Percentiles rank a stretch among this genome's conserved stretches.
Evolutionary conservation across 192 early-diverging fungal genomes (phyloP).

Genomic region (Anaeromyces robustus): DNA sequence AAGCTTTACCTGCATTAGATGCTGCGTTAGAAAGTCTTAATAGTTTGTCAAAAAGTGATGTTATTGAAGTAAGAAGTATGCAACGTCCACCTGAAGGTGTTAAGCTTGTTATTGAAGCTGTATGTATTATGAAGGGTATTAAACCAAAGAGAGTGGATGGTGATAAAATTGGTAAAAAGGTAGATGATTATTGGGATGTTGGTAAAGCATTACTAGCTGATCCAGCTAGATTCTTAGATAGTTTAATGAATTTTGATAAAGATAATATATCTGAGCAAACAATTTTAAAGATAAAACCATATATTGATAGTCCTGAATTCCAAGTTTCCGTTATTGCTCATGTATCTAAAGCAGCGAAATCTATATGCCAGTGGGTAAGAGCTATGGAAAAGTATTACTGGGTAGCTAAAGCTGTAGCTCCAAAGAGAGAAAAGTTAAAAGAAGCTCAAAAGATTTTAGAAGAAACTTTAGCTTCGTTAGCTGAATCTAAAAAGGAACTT

Average conservation of each 20-base stretch:
- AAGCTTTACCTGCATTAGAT: conserved; percentile 40
- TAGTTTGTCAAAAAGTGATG: conserved; percentile 38
- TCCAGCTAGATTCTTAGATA: conserved; percentile 27
- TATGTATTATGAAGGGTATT: conserved; percentile 45
- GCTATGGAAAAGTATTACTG: conserved; percentile 42
- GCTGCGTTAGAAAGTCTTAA: conserved; percentile 32
- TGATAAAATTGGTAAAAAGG: conserved; percentile 42
- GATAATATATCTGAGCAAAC: conserved; percentile 35
- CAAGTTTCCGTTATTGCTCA: conserved; percentile 35
- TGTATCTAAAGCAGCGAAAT: conserved; percentile 41
- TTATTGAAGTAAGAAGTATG: conserved; percentile 41
- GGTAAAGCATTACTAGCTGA: conserved; percentile 35
- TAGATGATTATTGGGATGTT: conserved; percentile 36
- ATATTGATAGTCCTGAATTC: conserved; percentile 44
- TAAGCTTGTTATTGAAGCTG: conserved; percentile 43
- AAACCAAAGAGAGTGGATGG: conserved; percentile 42
- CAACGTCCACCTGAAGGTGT: conserved; percentile 41
- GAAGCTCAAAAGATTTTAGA: conserved; percentile 32
- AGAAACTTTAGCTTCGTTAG: conserved; percentile 31
- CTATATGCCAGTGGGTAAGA: conserved; percentile 39
- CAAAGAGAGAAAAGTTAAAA: conserved; percentile 31
- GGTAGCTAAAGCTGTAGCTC: conserved; percentile 41
- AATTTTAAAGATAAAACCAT: conserved; percentile 36
- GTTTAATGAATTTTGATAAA: conserved; percentile 34
- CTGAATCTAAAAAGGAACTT: conserved; percentile 31